Base-by-base conservation (phyloP, 352 stramenopile genomes). In the Globisporangium echinulatum region DNA sequence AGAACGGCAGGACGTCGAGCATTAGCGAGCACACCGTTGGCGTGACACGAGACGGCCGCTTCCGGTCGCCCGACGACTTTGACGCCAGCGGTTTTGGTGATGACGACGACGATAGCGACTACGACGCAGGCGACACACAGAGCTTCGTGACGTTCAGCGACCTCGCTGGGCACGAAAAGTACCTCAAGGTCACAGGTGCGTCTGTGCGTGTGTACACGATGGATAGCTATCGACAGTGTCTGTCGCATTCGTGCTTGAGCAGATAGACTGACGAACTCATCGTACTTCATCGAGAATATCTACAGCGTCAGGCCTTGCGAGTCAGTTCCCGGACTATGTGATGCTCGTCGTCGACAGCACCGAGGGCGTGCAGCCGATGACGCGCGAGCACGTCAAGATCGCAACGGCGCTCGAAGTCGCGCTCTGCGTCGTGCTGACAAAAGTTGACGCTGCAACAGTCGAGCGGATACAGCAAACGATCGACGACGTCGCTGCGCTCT, bases 1-100 rank as follows among this genome's bases (percentile, higher is more conserved):
- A 96, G 59, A 90, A 96, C 48, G 89, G 89, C 6, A 78, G 83
- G 14, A 97, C 89, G 10, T 94, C 82, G 11, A 94, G 84, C 72
- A 82, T 97, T 42, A 94, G 81, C 52, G 84, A 96, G 52, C 88
- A 96, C 69, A 91, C 83, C 25, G 80, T 96, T 49, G 80, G 76
- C 0, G 72, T 90, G 38, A 80, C 80, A 51, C 54, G 62, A 0
- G 80, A 90, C n/a, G 79, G 79, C 7, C 72, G 79, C 43, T 88
- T 88, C 42, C 69, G 74, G 3, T 72, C 66, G 36, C 68, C 68
- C 8, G 82, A 88, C 40, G 74, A 76, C 17, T 69, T 77, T 42
- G 73, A 71, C 5, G 74, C 71, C 17, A 81, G 67, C 19, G 72
- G 78, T 52, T 80, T 87, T 47, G 76, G 70, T 19, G 71, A 79